Percentiles rank a stretch among this genome's conserved stretches.
phyloP scores from a whole-genome alignment of 768 basidiomycete species.

The Lactifluus rugatus region DNA sequence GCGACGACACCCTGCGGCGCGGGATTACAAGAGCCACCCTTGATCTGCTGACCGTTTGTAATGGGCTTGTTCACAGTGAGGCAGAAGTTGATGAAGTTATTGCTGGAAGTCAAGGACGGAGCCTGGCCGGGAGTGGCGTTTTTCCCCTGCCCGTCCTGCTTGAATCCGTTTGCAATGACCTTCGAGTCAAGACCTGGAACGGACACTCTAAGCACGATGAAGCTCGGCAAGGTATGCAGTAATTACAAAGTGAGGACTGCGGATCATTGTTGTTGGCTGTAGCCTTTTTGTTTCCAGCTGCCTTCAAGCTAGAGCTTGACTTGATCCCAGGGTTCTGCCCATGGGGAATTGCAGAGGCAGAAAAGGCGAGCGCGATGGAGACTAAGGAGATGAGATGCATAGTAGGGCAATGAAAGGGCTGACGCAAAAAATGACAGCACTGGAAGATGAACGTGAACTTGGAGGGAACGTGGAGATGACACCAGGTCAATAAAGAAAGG shows the following conservation, averaged over 20 bases:
- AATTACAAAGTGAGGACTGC: slow-evolving; percentile 9
- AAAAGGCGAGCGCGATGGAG: slow-evolving; percentile 24
- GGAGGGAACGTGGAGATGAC: neutral
- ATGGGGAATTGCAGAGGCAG: slow-evolving; percentile 20
- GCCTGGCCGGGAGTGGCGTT: slow-evolving; percentile 33
- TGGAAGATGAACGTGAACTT: neutral
- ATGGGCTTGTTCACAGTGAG: slow-evolving; percentile 27
- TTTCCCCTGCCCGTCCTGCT: slow-evolving; percentile 38
- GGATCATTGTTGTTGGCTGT: neutral
- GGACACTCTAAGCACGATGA: neutral
- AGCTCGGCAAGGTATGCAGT: neutral
- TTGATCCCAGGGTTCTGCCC: no score
- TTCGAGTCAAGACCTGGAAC: slow-evolving; percentile 32
- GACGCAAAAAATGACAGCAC: neutral
- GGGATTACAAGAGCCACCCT: slow-evolving; percentile 31
- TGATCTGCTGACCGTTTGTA: slow-evolving; percentile 37
- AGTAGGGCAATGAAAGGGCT: neutral
- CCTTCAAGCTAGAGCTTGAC: no score
- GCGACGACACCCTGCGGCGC: slow-evolving; percentile 36
- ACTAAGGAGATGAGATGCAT: slow-evolving; percentile 9
- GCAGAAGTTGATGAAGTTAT: slow-evolving; percentile 64
- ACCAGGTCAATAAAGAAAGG: slow-evolving; percentile 5
- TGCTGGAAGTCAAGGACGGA: slow-evolving; percentile 40
- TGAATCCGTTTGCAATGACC: slow-evolving; percentile 38
- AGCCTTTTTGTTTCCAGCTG: no score